A percentile compares a stretch with the other conserved stretches of the same genome.
Conservation (phyloP, 2,329 filamentous ascomycete species). For the Nothomitra cinnamomea region DNA sequence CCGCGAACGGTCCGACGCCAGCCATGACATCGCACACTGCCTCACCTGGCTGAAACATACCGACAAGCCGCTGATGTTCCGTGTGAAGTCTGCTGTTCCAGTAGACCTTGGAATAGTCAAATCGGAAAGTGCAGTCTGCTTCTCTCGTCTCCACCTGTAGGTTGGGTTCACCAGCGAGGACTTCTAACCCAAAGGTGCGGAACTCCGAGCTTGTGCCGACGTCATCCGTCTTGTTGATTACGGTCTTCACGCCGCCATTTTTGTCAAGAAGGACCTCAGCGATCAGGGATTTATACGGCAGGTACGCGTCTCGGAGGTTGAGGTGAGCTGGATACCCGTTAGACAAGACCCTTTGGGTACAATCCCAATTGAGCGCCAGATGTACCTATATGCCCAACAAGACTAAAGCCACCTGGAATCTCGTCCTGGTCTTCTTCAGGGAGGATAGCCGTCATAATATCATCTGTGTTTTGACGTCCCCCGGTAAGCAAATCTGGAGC, state of each 20-base stretch:
- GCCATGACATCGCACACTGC: constrained; percentile 96
- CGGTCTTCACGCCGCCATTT: constrained; percentile 62
- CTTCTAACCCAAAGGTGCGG: constrained; percentile 83
- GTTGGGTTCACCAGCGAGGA: constrained; percentile 66
- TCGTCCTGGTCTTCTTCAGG: constrained; percentile 66
- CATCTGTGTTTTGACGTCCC: constrained; percentile 31
- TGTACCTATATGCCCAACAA: constrained; percentile 75
- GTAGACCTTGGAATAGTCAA: constrained; percentile 94
- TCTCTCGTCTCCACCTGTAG: constrained; percentile 71
- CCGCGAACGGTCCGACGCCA: constrained; percentile 85
- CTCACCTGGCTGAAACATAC: constrained; percentile 64
- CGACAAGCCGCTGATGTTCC: constrained; percentile 69
- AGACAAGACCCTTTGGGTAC: constrained; percentile 1
- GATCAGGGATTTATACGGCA: constrained; percentile 74
- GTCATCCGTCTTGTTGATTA: constrained; percentile 89
- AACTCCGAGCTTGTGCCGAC: constrained; percentile 76
- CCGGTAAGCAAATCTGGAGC: background rate
- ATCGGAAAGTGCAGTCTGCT: constrained; percentile 70
- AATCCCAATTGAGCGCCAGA: no score
- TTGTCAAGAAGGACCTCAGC: constrained; percentile 81
- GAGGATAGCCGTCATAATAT: constrained; percentile 68
- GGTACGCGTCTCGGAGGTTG: constrained; percentile 69
- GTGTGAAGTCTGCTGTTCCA: constrained; percentile 89
- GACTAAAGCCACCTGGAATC: constrained; percentile 71
- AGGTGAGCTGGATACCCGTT: constrained; percentile 47